Conservation (phyloP, 345 rosid species). For the Leavenworthia alabamica region DNA sequence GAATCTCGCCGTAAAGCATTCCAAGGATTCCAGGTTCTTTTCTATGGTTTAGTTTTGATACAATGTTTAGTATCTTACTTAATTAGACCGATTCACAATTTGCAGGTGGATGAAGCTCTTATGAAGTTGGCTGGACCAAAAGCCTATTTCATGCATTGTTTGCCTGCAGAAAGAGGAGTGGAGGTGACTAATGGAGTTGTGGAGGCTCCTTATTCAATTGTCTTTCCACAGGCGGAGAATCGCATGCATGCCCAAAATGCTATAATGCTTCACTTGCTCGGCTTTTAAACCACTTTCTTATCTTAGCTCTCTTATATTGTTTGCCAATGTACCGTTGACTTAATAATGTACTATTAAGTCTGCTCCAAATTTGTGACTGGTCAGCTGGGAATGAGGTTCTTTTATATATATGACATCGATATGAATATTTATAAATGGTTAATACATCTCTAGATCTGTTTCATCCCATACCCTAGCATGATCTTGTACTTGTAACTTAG, state of each 20-base stretch:
- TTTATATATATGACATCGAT: conserved; percentile 16
- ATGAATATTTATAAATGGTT: conserved; percentile 7
- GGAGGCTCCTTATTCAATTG: conserved; percentile 86
- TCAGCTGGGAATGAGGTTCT: conserved; percentile 14
- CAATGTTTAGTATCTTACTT: too few species aligned
- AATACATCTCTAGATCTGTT: conserved; percentile 29
- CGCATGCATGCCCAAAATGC: conserved; percentile 96
- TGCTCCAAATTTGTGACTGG: background rate
- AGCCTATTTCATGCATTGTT: conserved; percentile 95
- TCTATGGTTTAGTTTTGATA: background rate
- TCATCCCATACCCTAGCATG: conserved; percentile 12
- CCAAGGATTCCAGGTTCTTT: conserved; percentile 80
- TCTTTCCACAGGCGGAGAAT: conserved; percentile 92
- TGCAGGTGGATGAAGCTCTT: conserved; percentile 77
- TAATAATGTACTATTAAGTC: background rate
- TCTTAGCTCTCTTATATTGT: background rate
- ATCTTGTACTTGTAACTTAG: background rate
- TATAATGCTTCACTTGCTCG: conserved; percentile 72
- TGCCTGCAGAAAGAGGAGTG: conserved; percentile 95
- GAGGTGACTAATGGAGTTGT: conserved; percentile 83
- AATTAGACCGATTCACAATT: background rate
- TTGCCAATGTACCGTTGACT: background rate
- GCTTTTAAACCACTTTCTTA: conserved; percentile 29
- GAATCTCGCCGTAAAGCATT: conserved; percentile 68
- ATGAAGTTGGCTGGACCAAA: conserved; percentile 82